These are phyloP conservation scores for Prunus yedoensis DNA, from an alignment of 331 rosid species.

Conservation along the genomic window DNA sequence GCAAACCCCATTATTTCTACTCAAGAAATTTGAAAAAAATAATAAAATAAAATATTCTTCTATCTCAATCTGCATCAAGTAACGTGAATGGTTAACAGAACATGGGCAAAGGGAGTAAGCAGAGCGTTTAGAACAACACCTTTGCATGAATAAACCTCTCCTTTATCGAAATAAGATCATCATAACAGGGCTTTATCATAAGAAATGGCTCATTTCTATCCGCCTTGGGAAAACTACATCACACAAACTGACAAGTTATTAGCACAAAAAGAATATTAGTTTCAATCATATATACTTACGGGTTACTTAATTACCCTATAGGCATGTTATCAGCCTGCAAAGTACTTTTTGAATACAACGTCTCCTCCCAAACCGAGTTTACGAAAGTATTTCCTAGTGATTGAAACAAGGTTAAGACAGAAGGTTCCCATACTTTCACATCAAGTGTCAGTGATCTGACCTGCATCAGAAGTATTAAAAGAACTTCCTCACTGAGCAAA, in stretches of 20 bases:
- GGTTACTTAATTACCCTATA: slow-evolving; percentile 40
- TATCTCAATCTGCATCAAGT: neutral
- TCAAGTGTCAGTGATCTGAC: slow-evolving; percentile 74
- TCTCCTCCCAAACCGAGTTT: slow-evolving; percentile 79
- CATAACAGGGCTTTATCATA: slow-evolving; percentile 52
- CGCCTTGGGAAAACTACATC: slow-evolving; percentile 44
- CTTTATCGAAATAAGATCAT: slow-evolving; percentile 56
- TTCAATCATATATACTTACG: slow-evolving; percentile 17
- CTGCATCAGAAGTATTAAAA: slow-evolving; percentile 40
- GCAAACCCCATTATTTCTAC: neutral
- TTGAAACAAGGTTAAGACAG: slow-evolving; percentile 55
- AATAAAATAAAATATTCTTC: neutral
- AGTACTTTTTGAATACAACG: slow-evolving; percentile 39
- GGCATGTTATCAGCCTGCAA: slow-evolving; percentile 34
- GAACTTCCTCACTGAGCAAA: slow-evolving; percentile 20
- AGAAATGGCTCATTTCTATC: slow-evolving; percentile 31
- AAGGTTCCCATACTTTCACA: slow-evolving; percentile 74
- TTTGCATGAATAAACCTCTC: slow-evolving; percentile 68
- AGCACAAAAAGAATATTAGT: slow-evolving; percentile 19
- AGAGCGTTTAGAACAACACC: slow-evolving; percentile 37
- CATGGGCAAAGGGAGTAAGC: slow-evolving; percentile 18
- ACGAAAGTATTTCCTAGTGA: slow-evolving; percentile 62
- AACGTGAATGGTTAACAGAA: neutral
- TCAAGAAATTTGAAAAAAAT: neutral
- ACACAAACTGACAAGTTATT: slow-evolving; percentile 21